A percentile compares a stretch with the other conserved stretches of the same genome.
Evolutionary conservation across 2,329 filamentous ascomycete species (phyloP).

Genomic region (Trichoderma asperellum): DNA sequence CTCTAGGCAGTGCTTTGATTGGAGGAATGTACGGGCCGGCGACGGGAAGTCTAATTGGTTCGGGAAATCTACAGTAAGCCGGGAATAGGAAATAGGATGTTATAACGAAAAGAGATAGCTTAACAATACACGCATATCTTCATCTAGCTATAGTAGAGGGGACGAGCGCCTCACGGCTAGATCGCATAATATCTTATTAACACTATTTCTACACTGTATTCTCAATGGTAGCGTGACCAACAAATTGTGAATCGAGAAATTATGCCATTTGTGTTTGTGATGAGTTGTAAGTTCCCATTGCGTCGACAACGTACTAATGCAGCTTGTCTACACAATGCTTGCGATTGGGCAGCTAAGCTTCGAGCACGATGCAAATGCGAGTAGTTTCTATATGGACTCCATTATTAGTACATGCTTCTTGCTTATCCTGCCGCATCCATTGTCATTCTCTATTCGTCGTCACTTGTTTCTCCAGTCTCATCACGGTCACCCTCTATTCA

Average conservation of each 20-base stretch:
- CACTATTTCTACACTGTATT: background rate
- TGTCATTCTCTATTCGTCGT: background rate
- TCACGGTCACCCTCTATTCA: background rate
- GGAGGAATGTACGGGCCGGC: background rate
- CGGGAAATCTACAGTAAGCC: background rate
- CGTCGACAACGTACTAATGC: background rate
- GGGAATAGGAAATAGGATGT: background rate
- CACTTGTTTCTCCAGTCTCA: background rate
- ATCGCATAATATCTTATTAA: background rate
- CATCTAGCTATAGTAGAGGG: background rate
- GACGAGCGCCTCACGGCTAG: background rate
- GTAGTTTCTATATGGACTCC: background rate
- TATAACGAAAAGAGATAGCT: background rate
- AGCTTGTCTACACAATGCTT: background rate
- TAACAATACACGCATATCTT: background rate
- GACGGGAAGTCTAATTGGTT: background rate
- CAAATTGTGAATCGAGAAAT: background rate
- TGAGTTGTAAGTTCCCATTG: background rate
- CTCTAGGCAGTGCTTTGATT: background rate
- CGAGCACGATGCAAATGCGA: background rate
- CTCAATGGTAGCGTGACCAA: background rate
- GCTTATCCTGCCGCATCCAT: background rate
- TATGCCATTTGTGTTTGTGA: background rate
- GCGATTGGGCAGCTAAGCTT: background rate
- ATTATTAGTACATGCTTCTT: background rate